These are phyloP conservation scores for Saccharata proteae DNA, from an alignment of 2,329 filamentous ascomycete species.

Conservation along the genomic window DNA sequence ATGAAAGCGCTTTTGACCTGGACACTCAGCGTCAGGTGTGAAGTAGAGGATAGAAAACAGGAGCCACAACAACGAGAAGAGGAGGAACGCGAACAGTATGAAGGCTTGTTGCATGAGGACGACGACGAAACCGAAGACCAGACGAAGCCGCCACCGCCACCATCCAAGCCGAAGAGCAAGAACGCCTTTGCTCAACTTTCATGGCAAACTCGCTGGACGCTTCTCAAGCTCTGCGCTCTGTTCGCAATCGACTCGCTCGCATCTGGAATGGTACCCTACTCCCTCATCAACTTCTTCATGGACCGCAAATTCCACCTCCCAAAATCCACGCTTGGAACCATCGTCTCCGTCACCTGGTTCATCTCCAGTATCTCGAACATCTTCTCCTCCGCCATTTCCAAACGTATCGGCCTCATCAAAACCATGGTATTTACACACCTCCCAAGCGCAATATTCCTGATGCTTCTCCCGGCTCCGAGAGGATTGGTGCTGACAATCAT, in stretches of 20 bases:
- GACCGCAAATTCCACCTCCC: slow-evolving; percentile 41
- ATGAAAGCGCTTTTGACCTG: slow-evolving; percentile 26
- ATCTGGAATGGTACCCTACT: slow-evolving; percentile 50
- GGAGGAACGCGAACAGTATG: slow-evolving; percentile 13
- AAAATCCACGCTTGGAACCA: slow-evolving; percentile 41
- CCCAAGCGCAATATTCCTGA: slow-evolving; percentile 23
- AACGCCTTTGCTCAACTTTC: slow-evolving; percentile 43
- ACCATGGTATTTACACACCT: slow-evolving; percentile 28
- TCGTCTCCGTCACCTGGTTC: slow-evolving; percentile 38
- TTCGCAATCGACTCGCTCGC: slow-evolving; percentile 59
- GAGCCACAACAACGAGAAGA: slow-evolving; percentile 15
- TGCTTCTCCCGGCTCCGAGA: slow-evolving; percentile 14
- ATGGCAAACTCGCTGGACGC: slow-evolving; percentile 38
- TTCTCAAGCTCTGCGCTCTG: slow-evolving; percentile 52
- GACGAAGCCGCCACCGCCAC: slow-evolving; percentile 10
- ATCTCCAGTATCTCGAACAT: slow-evolving; percentile 32
- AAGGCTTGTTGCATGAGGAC: slow-evolving; percentile 14
- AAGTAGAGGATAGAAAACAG: slow-evolving; percentile 13
- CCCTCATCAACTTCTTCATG: slow-evolving; percentile 44
- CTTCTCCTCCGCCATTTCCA: slow-evolving; percentile 50
- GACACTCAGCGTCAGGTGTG: slow-evolving; percentile 27
- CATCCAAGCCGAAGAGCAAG: slow-evolving; percentile 1
- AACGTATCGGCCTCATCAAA: slow-evolving; percentile 45
- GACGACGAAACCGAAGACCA: slow-evolving; percentile 14
- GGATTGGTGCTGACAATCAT: slow-evolving; percentile 15